These are phyloP conservation scores for Phytophthora chlamydospora DNA, from an alignment of 352 stramenopile genomes.

Conservation along the genomic window DNA sequence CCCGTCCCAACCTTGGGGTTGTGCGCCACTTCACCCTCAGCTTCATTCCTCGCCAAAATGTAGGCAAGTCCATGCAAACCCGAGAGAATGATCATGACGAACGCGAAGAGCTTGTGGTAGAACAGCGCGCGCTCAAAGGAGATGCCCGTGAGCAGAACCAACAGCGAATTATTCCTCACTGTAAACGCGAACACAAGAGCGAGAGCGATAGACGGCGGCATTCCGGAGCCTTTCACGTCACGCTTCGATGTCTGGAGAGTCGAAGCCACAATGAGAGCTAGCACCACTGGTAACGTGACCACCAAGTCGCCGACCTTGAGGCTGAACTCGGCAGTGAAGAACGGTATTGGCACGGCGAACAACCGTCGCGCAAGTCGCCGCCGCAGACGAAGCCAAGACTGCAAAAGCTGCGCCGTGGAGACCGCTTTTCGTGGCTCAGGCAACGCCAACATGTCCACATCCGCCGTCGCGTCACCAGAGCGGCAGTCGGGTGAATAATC, in stretches of 20 bases:
- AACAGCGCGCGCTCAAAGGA: slow-evolving; percentile 51
- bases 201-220: slow-evolving; percentile 31
- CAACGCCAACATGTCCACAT: slow-evolving; percentile 4
- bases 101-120: slow-evolving; percentile 53
- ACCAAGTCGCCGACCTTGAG: slow-evolving; percentile 44
- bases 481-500: background rate
- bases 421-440: background rate
- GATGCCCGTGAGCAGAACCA: slow-evolving; percentile 40
- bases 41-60: slow-evolving; percentile 15
- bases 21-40: background rate
- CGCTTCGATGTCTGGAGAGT: slow-evolving; percentile 1
- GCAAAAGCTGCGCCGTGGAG: background rate
- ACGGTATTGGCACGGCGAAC: slow-evolving; percentile 29
- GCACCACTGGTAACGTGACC: slow-evolving; percentile 27
- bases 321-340: slow-evolving; percentile 31
- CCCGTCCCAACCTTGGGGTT: slow-evolving; percentile 18
- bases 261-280: slow-evolving; percentile 20
- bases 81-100: slow-evolving; percentile 39
- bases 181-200: slow-evolving; percentile 37
- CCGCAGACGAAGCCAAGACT: slow-evolving; percentile 24
- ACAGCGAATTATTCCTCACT: slow-evolving; percentile 54
- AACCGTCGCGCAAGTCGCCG: slow-evolving; percentile 28
- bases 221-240: slow-evolving; percentile 27
- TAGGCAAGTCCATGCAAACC: slow-evolving; percentile 44
- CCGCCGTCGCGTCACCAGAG: slow-evolving; percentile 12